Percentiles rank a stretch among this genome's conserved stretches.
phyloP scores from a whole-genome alignment of 805 yeast genomes.

The Kluyveromyces nonfermentans region DNA sequence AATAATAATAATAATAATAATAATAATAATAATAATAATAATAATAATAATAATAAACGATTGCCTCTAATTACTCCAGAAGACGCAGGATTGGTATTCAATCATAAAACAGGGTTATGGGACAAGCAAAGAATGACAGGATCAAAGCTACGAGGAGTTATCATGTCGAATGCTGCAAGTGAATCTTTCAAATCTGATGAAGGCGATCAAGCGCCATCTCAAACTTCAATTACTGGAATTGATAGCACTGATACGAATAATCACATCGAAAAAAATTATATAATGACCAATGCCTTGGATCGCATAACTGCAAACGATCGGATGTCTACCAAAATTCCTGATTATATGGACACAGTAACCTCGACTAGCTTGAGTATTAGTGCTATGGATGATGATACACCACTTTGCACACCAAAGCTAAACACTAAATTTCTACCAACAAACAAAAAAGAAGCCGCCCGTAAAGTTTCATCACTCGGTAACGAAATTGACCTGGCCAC shows the following conservation, averaged over 20 bases:
- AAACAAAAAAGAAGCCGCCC: background rate
- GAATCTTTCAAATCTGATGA: background rate
- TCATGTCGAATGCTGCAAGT: background rate
- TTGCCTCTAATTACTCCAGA: slow-evolving; percentile 18
- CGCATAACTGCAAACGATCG: background rate
- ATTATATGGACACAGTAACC: background rate
- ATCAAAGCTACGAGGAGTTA: background rate
- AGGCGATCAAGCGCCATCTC: background rate
- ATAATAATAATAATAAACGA: background rate
- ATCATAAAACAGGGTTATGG: slow-evolving; percentile 20
- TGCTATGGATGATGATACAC: slow-evolving; percentile 15
- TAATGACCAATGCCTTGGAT: background rate
- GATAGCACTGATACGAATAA: background rate
- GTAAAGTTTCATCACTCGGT: background rate
- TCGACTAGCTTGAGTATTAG: background rate
- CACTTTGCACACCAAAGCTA: slow-evolving; percentile 21
- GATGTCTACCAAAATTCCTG: background rate
- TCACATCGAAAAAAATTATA: background rate
- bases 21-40: too few relatives aligned
- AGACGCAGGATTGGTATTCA: slow-evolving; percentile 20
- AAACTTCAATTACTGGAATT: background rate
- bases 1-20: too few relatives aligned
- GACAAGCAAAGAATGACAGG: slow-evolving; percentile 8
- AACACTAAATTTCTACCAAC: slow-evolving; percentile 9
- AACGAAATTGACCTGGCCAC: background rate